Base-by-base conservation (phyloP, 805 yeast species). In the Ogataea allantospora region DNA sequence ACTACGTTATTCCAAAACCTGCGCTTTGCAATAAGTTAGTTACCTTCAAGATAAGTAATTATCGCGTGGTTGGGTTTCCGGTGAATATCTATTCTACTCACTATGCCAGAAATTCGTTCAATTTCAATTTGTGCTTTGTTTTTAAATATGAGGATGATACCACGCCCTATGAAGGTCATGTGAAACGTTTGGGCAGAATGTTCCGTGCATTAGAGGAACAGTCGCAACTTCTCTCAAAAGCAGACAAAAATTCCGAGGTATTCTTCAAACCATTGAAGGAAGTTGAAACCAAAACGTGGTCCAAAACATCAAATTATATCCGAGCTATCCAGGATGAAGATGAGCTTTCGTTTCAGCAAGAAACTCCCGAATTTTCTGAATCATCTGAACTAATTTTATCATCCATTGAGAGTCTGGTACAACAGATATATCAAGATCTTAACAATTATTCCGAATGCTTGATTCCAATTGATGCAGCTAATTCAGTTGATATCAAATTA, bases 391-490 rank as follows among this genome's bases (percentile, higher is more conserved):
- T 55, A 2, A 53, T 57, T 20, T 47, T 68, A 7, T 63, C 71
- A 5, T 73, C 81, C 0, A 78, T 95, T 29, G 83, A 81, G 49
- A 82, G 86, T 49, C 67, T 91, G 36, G 76, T 93, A 15, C 88
- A 87, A 58, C 96, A 93, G 58, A 74, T 93, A n/a, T 89, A 73
- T 55, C 96, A 89, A 60, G 99, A 93, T 59, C 68, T 93, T 48
- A 95, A 93, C 63, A 88, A 86, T 57, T 95, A 89, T 63, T 87
- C 96, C 0, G 99, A 93, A 60, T 93, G 99, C 62, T 76, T 88
- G 58, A 91, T 93, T 20, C 96, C 97, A 0, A 78, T 93, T 22
- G 96, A 91, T 54, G 80, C 80, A 16, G 82, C 95, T 20, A 93
- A 86, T 56, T 81, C 93, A 2, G 83, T 93, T 18, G 96, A 93